A percentile compares a stretch with the other conserved stretches of the same genome.
phyloP scores from a whole-genome alignment of 2,329 filamentous ascomycete species.

The Exophiala aquamarina region DNA sequence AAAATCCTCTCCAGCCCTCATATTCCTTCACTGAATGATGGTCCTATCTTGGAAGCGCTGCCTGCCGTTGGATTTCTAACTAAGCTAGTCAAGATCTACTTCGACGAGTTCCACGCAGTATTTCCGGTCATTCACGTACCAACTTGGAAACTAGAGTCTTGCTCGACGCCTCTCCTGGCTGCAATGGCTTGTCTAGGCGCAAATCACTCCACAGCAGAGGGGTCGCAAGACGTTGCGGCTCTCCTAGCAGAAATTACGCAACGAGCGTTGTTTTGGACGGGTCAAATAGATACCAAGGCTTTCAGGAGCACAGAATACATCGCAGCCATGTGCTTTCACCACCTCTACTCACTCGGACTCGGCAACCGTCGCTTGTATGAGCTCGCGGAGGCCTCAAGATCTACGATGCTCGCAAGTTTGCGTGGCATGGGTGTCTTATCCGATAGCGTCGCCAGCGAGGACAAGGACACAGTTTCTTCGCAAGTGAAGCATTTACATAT shows the following conservation, averaged over 20 bases:
- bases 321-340: not conserved
- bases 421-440: not conserved
- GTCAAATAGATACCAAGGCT: too few relatives aligned
- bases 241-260: too few relatives aligned
- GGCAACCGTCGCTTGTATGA: slow-evolving; percentile 1
- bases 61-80: not conserved
- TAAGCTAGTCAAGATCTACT: slow-evolving; percentile 5
- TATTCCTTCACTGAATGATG: not conserved
- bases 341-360: not conserved
- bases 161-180: not conserved
- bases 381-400: not conserved
- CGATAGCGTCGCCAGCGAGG: too few relatives aligned
- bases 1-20: not conserved
- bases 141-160: not conserved
- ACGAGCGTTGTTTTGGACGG: too few relatives aligned
- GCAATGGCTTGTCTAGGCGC: too few relatives aligned
- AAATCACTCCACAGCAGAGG: too few relatives aligned
- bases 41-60: not conserved
- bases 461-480: too few relatives aligned
- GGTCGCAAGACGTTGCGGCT: too few relatives aligned
- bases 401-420: not conserved
- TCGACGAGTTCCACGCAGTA: not conserved
- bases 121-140: slow-evolving; percentile 1
- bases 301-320: too few relatives aligned
- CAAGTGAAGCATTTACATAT: too few relatives aligned